Evolutionary conservation across 139 green algal species (phyloP).

Genomic region (Ostreobium quekettii): DNA sequence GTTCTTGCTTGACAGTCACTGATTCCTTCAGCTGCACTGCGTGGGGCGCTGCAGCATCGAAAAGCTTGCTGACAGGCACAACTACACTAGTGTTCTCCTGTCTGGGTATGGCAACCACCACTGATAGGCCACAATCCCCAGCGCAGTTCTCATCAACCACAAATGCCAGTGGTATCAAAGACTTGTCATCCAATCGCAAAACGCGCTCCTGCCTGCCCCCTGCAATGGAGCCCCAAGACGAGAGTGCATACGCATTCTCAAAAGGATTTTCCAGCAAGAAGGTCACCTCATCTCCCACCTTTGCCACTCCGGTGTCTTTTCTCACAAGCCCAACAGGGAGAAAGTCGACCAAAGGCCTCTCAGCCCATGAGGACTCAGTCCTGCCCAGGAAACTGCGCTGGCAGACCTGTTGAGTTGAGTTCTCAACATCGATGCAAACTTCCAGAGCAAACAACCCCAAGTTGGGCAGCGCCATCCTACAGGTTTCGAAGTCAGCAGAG

Average conservation of each 20-base stretch:
- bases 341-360: slow-evolving; percentile 3
- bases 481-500: no score
- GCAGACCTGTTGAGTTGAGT: no score
- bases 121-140: background rate
- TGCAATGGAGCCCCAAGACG: background rate
- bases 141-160: background rate
- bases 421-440: no score
- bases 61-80: slow-evolving; percentile 9
- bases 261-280: slow-evolving; percentile 11
- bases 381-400: no score
- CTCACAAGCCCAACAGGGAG: background rate
- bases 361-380: no score
- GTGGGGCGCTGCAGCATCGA: slow-evolving; percentile 8
- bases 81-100: no score
- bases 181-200: no score
- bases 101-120: background rate
- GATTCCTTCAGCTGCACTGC: no score
- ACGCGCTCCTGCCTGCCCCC: background rate
- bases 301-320: background rate
- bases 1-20: no score
- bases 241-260: background rate
- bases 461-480: no score
- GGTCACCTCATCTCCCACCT: background rate
- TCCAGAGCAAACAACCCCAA: no score
- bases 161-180: no score